phyloP scores from a whole-genome alignment of 257 asterid species.

The Solanum infundibuliforme region DNA sequence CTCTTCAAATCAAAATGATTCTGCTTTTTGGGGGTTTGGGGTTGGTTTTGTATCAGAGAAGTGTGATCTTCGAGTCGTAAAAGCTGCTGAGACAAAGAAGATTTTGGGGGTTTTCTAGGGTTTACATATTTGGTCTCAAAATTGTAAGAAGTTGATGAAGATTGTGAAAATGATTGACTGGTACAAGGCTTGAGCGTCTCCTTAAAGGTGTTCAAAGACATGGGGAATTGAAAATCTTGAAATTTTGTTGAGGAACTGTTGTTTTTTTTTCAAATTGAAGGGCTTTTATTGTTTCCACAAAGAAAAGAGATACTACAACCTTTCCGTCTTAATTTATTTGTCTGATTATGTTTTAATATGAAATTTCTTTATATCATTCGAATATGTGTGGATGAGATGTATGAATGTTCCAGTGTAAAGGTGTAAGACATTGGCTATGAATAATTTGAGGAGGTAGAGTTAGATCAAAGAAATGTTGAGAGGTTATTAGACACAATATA shows the following conservation, averaged over 20 bases:
- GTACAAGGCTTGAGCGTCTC: conserved; percentile 76
- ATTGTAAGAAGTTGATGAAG: conserved; percentile 10
- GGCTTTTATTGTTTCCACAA: background rate
- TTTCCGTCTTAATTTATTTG: background rate
- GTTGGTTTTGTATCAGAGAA: conserved; percentile 11
- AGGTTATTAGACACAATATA: rapidly evolving
- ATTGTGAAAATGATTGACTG: conserved; percentile 15
- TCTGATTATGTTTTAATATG: no score
- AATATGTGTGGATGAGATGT: background rate
- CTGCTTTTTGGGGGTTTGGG: conserved; percentile 14
- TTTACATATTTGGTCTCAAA: conserved; percentile 23
- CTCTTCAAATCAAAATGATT: conserved; percentile 16
- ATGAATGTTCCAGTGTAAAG: rapidly evolving
- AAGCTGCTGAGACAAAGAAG: conserved; percentile 67
- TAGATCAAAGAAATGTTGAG: rapidly evolving
- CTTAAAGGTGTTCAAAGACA: conserved; percentile 76
- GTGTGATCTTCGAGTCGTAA: conserved; percentile 44
- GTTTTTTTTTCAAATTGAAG: background rate
- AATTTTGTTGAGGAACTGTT: background rate
- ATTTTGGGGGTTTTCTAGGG: conserved; percentile 77
- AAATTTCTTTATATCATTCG: rapidly evolving
- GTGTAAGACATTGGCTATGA: rapidly evolving
- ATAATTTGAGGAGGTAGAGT: background rate
- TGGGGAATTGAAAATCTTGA: conserved; percentile 5
- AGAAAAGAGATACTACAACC: no score